These are phyloP conservation scores for Viola pubescens DNA, from an alignment of 441 rosid genomes.

Conservation along the genomic window DNA sequence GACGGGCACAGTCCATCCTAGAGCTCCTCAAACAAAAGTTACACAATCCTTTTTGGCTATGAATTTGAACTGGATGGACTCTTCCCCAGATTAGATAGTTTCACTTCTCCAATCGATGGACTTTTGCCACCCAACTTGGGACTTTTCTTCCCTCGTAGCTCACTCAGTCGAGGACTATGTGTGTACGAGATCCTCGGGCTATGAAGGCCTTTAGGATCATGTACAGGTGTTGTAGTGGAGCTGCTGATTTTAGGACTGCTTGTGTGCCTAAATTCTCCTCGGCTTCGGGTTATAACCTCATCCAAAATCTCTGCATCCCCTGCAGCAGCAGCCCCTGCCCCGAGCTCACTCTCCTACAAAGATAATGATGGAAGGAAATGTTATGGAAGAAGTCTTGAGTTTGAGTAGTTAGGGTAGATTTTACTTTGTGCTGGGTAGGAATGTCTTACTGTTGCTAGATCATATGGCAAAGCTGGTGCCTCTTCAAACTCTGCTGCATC, in stretches of 20 bases:
- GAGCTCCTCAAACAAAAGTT: slow-evolving; percentile 9
- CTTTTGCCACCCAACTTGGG: slow-evolving; percentile 43
- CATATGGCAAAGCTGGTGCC: slow-evolving; percentile 78
- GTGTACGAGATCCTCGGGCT: slow-evolving; percentile 39
- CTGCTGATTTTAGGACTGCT: slow-evolving; percentile 73
- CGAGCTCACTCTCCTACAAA: slow-evolving; percentile 59
- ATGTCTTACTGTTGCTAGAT: slow-evolving; percentile 52
- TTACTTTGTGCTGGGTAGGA: background rate
- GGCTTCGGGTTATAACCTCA: slow-evolving; percentile 73
- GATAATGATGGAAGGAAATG: background rate
- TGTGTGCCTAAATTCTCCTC: slow-evolving; percentile 81
- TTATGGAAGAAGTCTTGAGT: background rate
- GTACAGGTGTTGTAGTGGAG: slow-evolving; percentile 54
- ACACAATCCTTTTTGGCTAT: slow-evolving; percentile 4
- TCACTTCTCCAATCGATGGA: slow-evolving; percentile 35
- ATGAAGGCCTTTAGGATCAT: slow-evolving; percentile 30
- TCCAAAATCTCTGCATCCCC: slow-evolving; percentile 75
- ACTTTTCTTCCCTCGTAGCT: slow-evolving; percentile 51
- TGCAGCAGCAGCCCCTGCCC: slow-evolving; percentile 51
- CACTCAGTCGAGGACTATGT: slow-evolving; percentile 57
- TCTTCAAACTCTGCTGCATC: slow-evolving; percentile 91
- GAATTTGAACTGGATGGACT: slow-evolving; percentile 46
- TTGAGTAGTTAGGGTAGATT: background rate
- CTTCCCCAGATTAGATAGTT: slow-evolving; percentile 38
- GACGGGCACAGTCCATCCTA: slow-evolving; percentile 14